Evolutionary conservation across 352 stramenopile species (phyloP), one percentile per base, ranked within the genome.

Genomic region (Thalassiosira mediterranea): DNA sequence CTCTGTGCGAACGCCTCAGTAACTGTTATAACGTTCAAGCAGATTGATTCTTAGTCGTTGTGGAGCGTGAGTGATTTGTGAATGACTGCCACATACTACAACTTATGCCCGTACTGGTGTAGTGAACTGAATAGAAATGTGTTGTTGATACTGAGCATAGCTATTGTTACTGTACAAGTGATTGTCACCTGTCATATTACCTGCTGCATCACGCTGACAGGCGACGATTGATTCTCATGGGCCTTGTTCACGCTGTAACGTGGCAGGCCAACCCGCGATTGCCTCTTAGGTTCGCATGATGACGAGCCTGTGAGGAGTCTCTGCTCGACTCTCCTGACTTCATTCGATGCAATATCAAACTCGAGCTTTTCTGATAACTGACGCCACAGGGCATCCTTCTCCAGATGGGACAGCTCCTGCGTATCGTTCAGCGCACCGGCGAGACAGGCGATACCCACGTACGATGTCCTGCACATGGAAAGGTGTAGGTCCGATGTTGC

Each of bases 371-470:
- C 32, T 17, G 53, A 70, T 32, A 79, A 42, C 49, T 65, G 21
- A 1, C 49, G 26, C 44, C 44, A 74, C 47, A 74, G 4, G 8
- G 15, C 15, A 11, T 60, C 28, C 17, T 54, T 52, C 7, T 70
- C 54, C 32, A 44, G 38, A 31, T 32, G 49, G 15, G 71, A 56
- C 15, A 60, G 34, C 1, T 42, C 34, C 7, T 42, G 7, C 34
- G 46, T 66, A 53, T 81, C 64, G 21, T 63, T 58, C 8, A 81
- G 61, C 44, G 72, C 44, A 7, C 56, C 40, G 11, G 51, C 62
- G 10, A 81, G n/a, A 51, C 60, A 78, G 13, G 66, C 66, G 25
- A 72, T 37, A 28, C 53, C 74, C 26, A 83, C 56, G 10, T 52
- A 47, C 15, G 61, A 78, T 37, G 62, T 40, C 10, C 31, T 26